Evolutionary conservation across 306 rosid species (phyloP), one percentile per base, ranked within the genome.

Genomic region (Comarum palustre): DNA sequence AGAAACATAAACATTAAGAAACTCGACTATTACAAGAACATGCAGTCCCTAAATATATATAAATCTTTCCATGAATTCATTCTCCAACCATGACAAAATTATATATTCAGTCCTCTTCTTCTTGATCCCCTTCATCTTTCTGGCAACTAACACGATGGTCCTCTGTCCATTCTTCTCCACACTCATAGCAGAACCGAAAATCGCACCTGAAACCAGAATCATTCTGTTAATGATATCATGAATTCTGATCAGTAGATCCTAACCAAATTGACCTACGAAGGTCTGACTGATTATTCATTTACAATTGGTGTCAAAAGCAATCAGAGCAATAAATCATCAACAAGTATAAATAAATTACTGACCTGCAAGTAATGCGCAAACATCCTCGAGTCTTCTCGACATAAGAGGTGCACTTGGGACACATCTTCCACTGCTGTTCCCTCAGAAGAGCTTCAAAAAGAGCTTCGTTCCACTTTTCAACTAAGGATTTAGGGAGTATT

Each of bases 331-430:
- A 43, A 43, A 43, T 43, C 48, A 43, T 43, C 16, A 12, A 43
- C 5, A 12, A 3, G 48, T 36, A 36, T 36, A 36, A 36, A 36
- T 8, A 52, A 20, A 20, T 52, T 20, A 52, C 59, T 20, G 31
- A 54, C 60, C 60, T 54, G 90, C 95, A 89, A 43, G 77, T 73
- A 34, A 87, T 83, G 13, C 82, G 91, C 64, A 66, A 20, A 69
- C 95, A 89, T 0, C 95, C 95, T 0, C 65, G 1, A 4, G 14
- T 64, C 85, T 68, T 89, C 29, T 87, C 95, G 45, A 87, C 90
- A 16, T 6, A 73, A 47, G 14, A 73, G 0, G 77, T 73, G 65
- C 95, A 89, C 1, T 6, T 32, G 0, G 95, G 89, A 42, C 95
- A 89, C 79, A 75, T 85, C 50, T 9, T 67, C 91, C 91, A 89